Evolutionary conservation across 2,329 filamentous ascomycete species (phyloP), one percentile per base, ranked within the genome.

Genomic region (Fusarium hainanense): DNA sequence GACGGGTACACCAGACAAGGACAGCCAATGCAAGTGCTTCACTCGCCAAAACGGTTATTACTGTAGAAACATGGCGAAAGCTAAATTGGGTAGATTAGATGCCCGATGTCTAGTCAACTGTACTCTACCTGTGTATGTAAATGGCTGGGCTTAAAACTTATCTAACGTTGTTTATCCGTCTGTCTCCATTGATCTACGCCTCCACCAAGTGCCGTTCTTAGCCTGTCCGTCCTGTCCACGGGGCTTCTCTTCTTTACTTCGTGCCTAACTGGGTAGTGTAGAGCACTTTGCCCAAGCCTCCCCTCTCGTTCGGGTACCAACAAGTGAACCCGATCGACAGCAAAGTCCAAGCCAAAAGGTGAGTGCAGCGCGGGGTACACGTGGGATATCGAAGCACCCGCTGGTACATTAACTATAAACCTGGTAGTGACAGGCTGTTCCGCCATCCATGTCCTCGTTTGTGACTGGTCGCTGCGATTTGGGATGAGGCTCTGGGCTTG

Each of bases 331-430:
- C 51, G 60, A 68, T 68, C 67, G 41, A 64, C 58, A 34, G 54
- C 44, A 57, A 56, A 32, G 28, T 50, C 21, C 51, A 70, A 59
- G 54, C 37, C 54, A 60, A 23, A 59, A 27, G 20, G 34, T 32
- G 44, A 68, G 27, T 70, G 63, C 65, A 70, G 68, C 67, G 68
- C 68, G 67, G 68, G 68, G 67, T 70, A 58, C 67, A 70, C 68
- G 63, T 68, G 68, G 67, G 61, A 70, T 63, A 50, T 55, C 47
- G 44, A 66, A 66, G 55, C 67, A 59, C 42, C 49, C 43, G 40
- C 28, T 30, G 42, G 23, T 55, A 37, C 34, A 54, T 51, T 28
- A 41, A 41, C 20, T 27, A 51, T 51, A 25, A 40, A 56, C 67
- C 54, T 50, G 54, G 58, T 51, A 41, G 30, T 55, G 54, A 46